These are phyloP conservation scores for Sarocladium strictum DNA, from an alignment of 2,329 filamentous ascomycete genomes.

Conservation along the genomic window DNA sequence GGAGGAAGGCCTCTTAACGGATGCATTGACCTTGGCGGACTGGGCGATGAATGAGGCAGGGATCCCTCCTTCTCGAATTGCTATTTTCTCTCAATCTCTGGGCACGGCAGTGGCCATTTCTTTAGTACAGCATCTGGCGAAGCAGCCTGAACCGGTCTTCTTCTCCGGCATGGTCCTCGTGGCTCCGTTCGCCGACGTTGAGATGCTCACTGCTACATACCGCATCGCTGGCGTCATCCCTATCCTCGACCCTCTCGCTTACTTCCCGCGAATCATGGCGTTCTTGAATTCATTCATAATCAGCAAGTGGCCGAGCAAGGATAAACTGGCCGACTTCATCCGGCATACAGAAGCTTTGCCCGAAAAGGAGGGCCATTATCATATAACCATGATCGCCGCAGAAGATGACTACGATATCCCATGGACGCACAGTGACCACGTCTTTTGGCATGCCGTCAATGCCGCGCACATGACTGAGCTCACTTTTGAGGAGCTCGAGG, in stretches of 20 bases:
- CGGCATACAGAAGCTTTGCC: constrained; percentile 22
- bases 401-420: constrained; percentile 48
- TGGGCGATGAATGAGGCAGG: constrained; percentile 47
- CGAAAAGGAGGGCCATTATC: constrained; percentile 25
- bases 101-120: constrained; percentile 41
- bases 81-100: constrained; percentile 54
- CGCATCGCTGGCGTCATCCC: constrained; percentile 49
- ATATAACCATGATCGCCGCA: constrained; percentile 43
- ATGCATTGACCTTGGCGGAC: constrained; percentile 45
- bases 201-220: constrained; percentile 49
- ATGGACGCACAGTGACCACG: constrained; percentile 38
- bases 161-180: constrained; percentile 51
- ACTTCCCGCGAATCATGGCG: constrained; percentile 37
- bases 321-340: constrained; percentile 40
- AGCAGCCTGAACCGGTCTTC: constrained; percentile 27
- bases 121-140: constrained; percentile 24
- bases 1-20: constrained; percentile 46
- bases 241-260: constrained; percentile 43
- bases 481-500: constrained; percentile 37
- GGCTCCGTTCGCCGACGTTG: constrained; percentile 51
- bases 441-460: constrained; percentile 52
- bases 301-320: constrained; percentile 46
- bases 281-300: constrained; percentile 41
- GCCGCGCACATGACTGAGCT: constrained; percentile 32
- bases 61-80: constrained; percentile 48